These are phyloP conservation scores for Pythium utonaiense DNA, from an alignment of 352 stramenopile species.

Conservation along the genomic window DNA sequence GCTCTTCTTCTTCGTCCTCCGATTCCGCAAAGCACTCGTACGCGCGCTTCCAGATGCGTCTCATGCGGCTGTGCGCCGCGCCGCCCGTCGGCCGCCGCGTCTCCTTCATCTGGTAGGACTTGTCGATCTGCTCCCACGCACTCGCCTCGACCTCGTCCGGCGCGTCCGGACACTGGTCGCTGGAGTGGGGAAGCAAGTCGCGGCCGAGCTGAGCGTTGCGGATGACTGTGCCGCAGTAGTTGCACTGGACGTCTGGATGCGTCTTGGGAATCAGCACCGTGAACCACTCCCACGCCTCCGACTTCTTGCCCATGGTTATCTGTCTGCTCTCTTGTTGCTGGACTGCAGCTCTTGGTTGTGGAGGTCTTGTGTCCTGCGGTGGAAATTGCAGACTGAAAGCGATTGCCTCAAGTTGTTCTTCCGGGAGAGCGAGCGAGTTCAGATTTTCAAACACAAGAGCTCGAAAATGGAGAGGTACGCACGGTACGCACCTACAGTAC, in stretches of 20 bases:
- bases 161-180: background rate
- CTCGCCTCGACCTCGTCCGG: background rate
- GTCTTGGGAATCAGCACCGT: background rate
- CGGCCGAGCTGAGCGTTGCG: conserved; percentile 1
- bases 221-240: background rate
- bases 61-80: background rate
- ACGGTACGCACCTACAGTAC: no score
- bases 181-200: background rate
- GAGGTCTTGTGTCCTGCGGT: background rate
- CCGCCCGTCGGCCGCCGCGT: background rate
- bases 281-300: background rate
- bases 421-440: no score
- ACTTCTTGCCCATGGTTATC: background rate
- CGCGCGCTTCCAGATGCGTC: background rate
- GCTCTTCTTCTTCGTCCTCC: background rate
- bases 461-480: no score
- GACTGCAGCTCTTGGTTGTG: background rate
- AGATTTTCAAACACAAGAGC: background rate
- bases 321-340: background rate
- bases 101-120: background rate
- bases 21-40: background rate
- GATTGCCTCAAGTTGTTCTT: no score
- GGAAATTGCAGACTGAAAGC: background rate
- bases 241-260: conserved; percentile 6
- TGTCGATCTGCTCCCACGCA: background rate